Conservation (phyloP, 2,329 filamentous ascomycete genomes). For the Diaporthe nobilis region DNA sequence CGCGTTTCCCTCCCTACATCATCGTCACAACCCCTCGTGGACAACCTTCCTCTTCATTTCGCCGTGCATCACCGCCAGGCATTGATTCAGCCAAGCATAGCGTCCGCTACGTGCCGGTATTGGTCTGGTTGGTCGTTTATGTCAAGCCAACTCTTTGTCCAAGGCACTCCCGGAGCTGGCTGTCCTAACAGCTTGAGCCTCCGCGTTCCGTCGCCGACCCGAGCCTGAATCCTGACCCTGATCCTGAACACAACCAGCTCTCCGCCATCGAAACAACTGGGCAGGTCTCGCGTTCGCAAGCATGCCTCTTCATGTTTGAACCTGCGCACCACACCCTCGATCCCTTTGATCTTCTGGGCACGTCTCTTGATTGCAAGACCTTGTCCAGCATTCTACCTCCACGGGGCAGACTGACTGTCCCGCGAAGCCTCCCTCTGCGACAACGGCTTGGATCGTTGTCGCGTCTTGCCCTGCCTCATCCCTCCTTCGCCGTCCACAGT, state of each 20-base stretch:
- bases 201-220: conserved; percentile 3
- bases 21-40: conserved; percentile 19
- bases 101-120: neutral
- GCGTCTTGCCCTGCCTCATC: conserved; percentile 19
- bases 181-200: conserved; percentile 7
- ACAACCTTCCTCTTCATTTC: neutral
- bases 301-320: conserved; percentile 12
- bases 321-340: neutral
- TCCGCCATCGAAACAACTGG: neutral
- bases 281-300: neutral
- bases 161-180: conserved; percentile 1
- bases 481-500: neutral
- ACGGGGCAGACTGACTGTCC: conserved; percentile 1
- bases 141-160: conserved; percentile 22
- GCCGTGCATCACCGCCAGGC: conserved; percentile 25
- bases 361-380: conserved; percentile 17
- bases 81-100: neutral
- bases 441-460: conserved; percentile 41
- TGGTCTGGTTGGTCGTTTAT: neutral
- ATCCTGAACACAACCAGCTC: neutral
- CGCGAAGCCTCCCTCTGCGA: conserved; percentile 9
- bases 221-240: conserved; percentile 4
- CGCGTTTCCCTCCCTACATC: neutral
- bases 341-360: neutral
- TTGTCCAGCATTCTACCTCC: conserved; percentile 6